Percentiles rank a stretch among this genome's conserved stretches.
phyloP scores from a whole-genome alignment of 495 filamentous ascomycete genomes.

The Daldinia loculata region DNA sequence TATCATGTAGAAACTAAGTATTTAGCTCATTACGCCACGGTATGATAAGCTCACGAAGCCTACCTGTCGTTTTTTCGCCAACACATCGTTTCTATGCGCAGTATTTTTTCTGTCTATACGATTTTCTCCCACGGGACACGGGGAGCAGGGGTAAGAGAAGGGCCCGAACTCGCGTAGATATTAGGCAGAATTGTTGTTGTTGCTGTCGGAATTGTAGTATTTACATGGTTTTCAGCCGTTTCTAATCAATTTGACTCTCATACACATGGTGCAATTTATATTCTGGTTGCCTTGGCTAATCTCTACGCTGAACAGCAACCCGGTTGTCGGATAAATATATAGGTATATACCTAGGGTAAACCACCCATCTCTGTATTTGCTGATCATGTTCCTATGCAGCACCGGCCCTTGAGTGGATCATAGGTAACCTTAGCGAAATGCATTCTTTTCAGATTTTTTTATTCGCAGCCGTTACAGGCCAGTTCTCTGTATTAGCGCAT shows the following conservation, averaged over 20 bases:
- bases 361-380: not conserved
- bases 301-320: not conserved
- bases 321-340: not conserved
- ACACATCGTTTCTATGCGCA: no score
- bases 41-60: not conserved
- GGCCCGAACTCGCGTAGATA: not conserved
- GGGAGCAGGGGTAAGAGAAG: not conserved
- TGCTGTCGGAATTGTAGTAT: not conserved
- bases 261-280: not conserved
- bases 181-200: slow-evolving; percentile 5
- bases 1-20: not conserved
- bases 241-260: not conserved
- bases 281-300: not conserved
- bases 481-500: slow-evolving; percentile 62
- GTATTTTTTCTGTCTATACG: not conserved
- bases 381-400: not conserved
- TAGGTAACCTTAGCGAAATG: not conserved
- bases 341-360: not conserved
- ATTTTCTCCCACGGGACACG: not conserved
- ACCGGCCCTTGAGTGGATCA: not conserved
- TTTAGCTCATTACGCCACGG: not conserved
- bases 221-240: not conserved
- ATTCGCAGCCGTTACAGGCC: slow-evolving; percentile 52
- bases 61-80: no score
- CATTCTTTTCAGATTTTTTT: not conserved